Conservation (phyloP, 805 yeast species). For the Ogataea paraovalis region DNA sequence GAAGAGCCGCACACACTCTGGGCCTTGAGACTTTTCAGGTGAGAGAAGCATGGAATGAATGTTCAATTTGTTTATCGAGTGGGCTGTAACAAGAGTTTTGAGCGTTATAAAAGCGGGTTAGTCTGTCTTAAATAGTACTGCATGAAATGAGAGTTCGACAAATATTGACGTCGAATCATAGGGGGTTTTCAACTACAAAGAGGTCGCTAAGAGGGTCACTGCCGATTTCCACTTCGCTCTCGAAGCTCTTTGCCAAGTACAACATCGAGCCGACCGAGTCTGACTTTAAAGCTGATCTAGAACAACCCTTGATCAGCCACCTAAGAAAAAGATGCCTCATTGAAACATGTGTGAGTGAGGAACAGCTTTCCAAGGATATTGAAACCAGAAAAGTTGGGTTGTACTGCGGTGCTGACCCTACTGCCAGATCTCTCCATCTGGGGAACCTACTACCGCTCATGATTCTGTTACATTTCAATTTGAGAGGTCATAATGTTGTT, state of each 20-base stretch:
- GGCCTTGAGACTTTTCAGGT: too few relatives aligned
- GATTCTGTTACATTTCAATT: constrained; percentile 75
- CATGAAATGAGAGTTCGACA: too few relatives aligned
- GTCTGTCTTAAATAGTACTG: too few relatives aligned
- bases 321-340: constrained; percentile 45
- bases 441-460: constrained; percentile 89
- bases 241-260: constrained; percentile 15
- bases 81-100: too few relatives aligned
- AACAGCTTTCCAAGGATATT: constrained; percentile 20
- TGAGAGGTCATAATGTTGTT: constrained; percentile 81
- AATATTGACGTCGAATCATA: background rate
- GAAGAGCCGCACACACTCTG: too few relatives aligned
- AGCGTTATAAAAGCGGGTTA: too few relatives aligned
- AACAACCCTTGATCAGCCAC: constrained; percentile 37
- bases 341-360: constrained; percentile 37
- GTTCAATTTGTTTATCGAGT: too few relatives aligned
- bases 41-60: too few relatives aligned
- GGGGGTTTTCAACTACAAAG: background rate
- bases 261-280: constrained; percentile 16
- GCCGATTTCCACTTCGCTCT: constrained; percentile 16
- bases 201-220: background rate
- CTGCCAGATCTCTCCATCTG: constrained; percentile 83
- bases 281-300: constrained; percentile 29
- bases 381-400: constrained; percentile 44
- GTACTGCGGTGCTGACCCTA: constrained; percentile 96